Conservation (phyloP, 371 early-diverging fungal species). For the Choanephora cucurbitarum region DNA sequence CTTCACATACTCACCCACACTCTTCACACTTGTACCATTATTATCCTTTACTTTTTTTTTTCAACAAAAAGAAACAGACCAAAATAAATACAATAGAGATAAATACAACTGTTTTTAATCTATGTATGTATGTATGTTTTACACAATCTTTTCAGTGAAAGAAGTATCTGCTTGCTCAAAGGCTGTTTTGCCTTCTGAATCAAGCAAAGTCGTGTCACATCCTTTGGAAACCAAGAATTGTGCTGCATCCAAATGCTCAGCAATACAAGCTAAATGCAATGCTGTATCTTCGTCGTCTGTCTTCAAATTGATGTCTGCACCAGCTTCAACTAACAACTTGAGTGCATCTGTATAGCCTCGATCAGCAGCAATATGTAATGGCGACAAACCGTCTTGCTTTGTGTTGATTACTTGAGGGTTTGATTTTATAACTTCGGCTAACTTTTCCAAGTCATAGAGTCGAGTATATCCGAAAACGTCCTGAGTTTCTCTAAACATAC, state of each 20-base stretch:
- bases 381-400: conserved; percentile 40
- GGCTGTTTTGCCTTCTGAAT: conserved; percentile 41
- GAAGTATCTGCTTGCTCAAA: conserved; percentile 37
- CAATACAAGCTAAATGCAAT: conserved; percentile 51
- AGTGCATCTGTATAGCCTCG: conserved; percentile 40
- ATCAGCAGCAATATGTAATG: conserved; percentile 49
- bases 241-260: conserved; percentile 41
- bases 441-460: conserved; percentile 23
- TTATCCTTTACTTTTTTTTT: background rate
- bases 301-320: conserved; percentile 43
- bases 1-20: too few species aligned
- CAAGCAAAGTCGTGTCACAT: conserved; percentile 28
- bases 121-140: too few species aligned
- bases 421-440: conserved; percentile 6
- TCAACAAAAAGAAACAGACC: conserved; percentile 13
- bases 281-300: conserved; percentile 44
- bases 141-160: conserved; percentile 10
- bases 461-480: conserved; percentile 42
- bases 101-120: too few species aligned
- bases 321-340: conserved; percentile 28
- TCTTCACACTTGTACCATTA: too few species aligned
- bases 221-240: conserved; percentile 28
- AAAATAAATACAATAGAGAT: conserved; percentile 13
- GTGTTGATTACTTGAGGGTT: conserved; percentile 17
- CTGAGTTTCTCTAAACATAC: conserved; percentile 22